These are phyloP conservation scores for Hymenoscyphus repandus DNA, from an alignment of 2,329 filamentous ascomycete genomes.

Conservation along the genomic window DNA sequence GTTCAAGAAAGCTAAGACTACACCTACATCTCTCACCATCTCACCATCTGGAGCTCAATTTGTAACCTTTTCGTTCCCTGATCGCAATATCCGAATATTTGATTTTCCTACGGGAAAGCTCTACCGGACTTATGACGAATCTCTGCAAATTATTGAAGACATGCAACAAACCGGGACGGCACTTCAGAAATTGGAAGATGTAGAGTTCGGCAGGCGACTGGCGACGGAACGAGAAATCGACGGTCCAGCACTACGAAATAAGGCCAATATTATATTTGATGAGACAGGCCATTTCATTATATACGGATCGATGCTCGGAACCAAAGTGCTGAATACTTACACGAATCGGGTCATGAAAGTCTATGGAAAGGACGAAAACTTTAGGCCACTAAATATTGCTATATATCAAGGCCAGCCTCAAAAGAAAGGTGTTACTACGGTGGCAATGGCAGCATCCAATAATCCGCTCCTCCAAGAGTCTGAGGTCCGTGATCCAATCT, in stretches of 20 bases:
- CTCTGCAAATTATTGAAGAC: constrained; percentile 77
- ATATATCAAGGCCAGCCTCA: constrained; percentile 94
- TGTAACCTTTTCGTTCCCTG: constrained; percentile 84
- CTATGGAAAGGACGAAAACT: constrained; percentile 84
- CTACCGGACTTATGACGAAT: constrained; percentile 91
- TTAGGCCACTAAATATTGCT: constrained; percentile 75
- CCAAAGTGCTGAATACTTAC: constrained; percentile 93
- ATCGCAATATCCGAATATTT: constrained; percentile 88
- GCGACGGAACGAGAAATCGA: constrained; percentile 85
- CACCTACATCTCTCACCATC: constrained; percentile 74
- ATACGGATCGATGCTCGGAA: constrained; percentile 85
- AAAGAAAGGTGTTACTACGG: constrained; percentile 87
- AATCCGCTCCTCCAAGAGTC: constrained; percentile 93
- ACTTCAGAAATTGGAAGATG: constrained; percentile 73
- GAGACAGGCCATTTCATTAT: constrained; percentile 93
- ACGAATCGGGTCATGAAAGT: constrained; percentile 89
- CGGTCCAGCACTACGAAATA: constrained; percentile 57
- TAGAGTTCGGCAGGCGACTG: constrained; percentile 86
- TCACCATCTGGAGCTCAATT: constrained; percentile 85
- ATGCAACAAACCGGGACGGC: constrained; percentile 95
- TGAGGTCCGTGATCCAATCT: constrained; percentile 82
- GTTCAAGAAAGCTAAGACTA: constrained; percentile 91
- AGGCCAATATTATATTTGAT: constrained; percentile 87
- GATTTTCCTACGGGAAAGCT: constrained; percentile 87
- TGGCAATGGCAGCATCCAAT: constrained; percentile 92